Evolutionary conservation across 2,329 filamentous ascomycete species (phyloP).

Genomic region (Ophiosphaerella narmari): DNA sequence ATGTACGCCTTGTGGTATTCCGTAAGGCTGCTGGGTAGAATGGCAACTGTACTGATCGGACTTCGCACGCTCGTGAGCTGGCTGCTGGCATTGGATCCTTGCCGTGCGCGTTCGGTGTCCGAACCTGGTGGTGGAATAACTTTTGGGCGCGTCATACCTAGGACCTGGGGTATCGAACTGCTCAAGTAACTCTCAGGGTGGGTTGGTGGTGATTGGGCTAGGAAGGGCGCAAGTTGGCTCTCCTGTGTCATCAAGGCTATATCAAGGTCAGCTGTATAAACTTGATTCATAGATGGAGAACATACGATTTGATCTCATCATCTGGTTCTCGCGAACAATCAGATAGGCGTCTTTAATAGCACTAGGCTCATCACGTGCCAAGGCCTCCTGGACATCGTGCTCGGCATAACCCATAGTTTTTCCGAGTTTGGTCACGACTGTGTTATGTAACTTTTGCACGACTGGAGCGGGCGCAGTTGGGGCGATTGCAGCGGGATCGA

Average conservation of each 20-base stretch:
- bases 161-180: slow-evolving; percentile 39
- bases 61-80: slow-evolving; percentile 47
- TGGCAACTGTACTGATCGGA: slow-evolving; percentile 77
- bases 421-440: slow-evolving; percentile 92
- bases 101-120: slow-evolving; percentile 49
- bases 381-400: slow-evolving; percentile 90
- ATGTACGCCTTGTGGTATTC: slow-evolving; percentile 91
- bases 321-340: slow-evolving; percentile 95
- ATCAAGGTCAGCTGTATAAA: slow-evolving; percentile 19
- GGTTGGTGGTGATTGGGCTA: slow-evolving; percentile 60
- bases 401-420: slow-evolving; percentile 98
- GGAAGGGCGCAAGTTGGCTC: slow-evolving; percentile 58
- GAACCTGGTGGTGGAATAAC: slow-evolving; percentile 28
- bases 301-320: slow-evolving; percentile 94
- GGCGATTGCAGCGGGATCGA: slow-evolving; percentile 79
- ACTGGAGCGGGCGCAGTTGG: slow-evolving; percentile 72
- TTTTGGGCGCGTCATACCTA: slow-evolving; percentile 39
- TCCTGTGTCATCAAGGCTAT: slow-evolving; percentile 60
- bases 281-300: slow-evolving; percentile 29
- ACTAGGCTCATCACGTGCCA: slow-evolving; percentile 89
- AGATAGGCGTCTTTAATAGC: slow-evolving; percentile 99
- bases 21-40: slow-evolving; percentile 88
- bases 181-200: slow-evolving; percentile 48
- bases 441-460: slow-evolving; percentile 87
- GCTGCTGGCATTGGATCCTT: slow-evolving; percentile 51